Evolutionary conservation across 2,329 filamentous ascomycete genomes (phyloP), one percentile per base, ranked within the genome.

Genomic region (Talaromyces sp.): DNA sequence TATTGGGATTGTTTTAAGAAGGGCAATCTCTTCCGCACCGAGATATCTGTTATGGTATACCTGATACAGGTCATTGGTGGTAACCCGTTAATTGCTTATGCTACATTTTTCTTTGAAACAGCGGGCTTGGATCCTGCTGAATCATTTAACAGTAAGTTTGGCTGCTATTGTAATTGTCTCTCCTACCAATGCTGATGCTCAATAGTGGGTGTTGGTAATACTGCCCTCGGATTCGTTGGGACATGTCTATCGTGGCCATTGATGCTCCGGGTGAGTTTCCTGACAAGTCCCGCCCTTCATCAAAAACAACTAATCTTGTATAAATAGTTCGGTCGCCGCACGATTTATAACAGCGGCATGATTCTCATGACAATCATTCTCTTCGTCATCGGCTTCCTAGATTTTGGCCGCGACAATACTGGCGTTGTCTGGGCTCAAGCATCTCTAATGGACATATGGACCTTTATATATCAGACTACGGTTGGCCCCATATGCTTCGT

Each of bases 1-100:
- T 68, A 72, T 8, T 74, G 73, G 0, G 77, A 81, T 60, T 79
- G 76, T 69, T 80, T 81, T 70, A 73, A 71, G 5, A 72, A 72
- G 23, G 71, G 75, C 33, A 79, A 81, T 61, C 66, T 75, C 4
- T 67, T 78, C 2, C 75, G 80, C 3, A 81, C 79, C 0, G 73
- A 75, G 33, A 80, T 81, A 42, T 76, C 77, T 0, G 71, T 72
- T 71, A 77, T 64, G 76, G 75, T 52, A 72, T 78, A 8, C 72
- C 74, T 1, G 69, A 75, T 39, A 75, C 79, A 60, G 75, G 75
- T 37, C 69, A 79, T 5, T 73, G 75, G 40, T 75, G 77, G 16
- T 72, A 75, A 58, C 70, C 75, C 12, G 67, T 77, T 7, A 68
- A 68, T 77, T 4, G 74, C 70, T 0, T 79, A 77, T 63, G 71